Base-by-base conservation (phyloP, 2,329 filamentous ascomycete species). In the Alternaria conjuncta region DNA sequence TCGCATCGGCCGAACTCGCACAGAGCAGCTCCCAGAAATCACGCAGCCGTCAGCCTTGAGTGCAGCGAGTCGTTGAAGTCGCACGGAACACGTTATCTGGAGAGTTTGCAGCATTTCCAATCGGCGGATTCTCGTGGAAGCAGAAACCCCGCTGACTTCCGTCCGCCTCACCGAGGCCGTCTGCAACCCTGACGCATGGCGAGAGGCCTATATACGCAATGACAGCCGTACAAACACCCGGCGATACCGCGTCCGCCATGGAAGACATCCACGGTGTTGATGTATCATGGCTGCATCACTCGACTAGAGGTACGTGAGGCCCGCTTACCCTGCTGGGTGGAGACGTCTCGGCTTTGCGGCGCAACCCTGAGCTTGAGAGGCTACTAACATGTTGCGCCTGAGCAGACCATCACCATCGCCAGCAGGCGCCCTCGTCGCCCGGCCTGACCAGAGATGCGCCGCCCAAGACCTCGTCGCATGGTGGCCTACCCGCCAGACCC, bases 231-330 rank as follows among this genome's bases (percentile, higher is more conserved):
- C 66, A 71, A 60, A 56, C 64, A 58, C 59, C 70, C 51, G 63
- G 61, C 51, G 71, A 73, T 36, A 57, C 63, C 26, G 67, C 67
- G 55, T 66, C 71, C 54, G 66, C 65, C 61, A 95, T 95, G 92
- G 92, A 95, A 82, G 90, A 91, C 72, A 88, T 92, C 69, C 89
- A 93, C 79, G 90, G 90, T 70, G 88, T 96, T 75, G 93, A 97
- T 82, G 93, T 96, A 76, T 94, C 91, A 81, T 97, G 93, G 93
- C 91, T 96, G 84, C 92, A 96, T 81, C 91, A 92, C 77, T 88
- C 90, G 72, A 89, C 90, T 68, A 94, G 92, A 90, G 93, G 93
- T 92, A 85, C 81, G 93, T 92, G 85, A 81, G 86, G 60, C 66
- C 81, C 65, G 69, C 68, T 68, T 67, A 68, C 71, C 55, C 51